Percentiles rank a stretch among this genome's conserved stretches.
Conservation (phyloP, 2,329 filamentous ascomycete genomes). For the Botrytis fragariae region DNA sequence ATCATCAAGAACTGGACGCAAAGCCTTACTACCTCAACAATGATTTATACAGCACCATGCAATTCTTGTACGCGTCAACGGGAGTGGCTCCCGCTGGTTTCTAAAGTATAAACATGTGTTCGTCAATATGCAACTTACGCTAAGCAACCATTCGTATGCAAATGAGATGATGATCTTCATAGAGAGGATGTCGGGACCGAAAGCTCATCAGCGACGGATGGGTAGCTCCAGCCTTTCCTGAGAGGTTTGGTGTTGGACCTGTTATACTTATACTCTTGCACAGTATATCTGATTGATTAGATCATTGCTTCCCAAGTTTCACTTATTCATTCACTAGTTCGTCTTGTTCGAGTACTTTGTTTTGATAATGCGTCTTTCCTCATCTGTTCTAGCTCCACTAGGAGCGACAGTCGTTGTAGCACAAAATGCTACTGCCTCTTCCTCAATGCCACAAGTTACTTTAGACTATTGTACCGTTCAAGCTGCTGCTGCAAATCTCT, state of each 20-base stretch:
- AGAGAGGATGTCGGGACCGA: no score
- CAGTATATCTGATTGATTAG: no score
- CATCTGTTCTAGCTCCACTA: neutral
- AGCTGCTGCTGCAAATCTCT: neutral
- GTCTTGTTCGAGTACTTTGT: no score
- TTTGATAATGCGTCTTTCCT: no score
- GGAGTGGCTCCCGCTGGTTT: neutral
- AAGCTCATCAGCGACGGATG: neutral
- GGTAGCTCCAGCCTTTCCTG: neutral
- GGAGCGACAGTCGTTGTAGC: neutral
- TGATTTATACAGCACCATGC: neutral
- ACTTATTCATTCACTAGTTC: no score
- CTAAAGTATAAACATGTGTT: neutral
- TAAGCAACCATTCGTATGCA: neutral
- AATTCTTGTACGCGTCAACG: neutral
- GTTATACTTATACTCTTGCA: no score
- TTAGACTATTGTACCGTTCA: neutral
- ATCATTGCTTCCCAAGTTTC: no score
- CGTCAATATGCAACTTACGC: neutral
- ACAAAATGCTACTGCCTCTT: neutral
- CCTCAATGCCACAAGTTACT: neutral
- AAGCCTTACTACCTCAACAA: neutral
- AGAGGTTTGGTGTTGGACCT: neutral
- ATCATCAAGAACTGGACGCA: neutral
- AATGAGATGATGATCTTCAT: neutral